Conservation (phyloP, 2,329 filamentous ascomycete genomes). For the Pseudogymnoascus sp. region DNA sequence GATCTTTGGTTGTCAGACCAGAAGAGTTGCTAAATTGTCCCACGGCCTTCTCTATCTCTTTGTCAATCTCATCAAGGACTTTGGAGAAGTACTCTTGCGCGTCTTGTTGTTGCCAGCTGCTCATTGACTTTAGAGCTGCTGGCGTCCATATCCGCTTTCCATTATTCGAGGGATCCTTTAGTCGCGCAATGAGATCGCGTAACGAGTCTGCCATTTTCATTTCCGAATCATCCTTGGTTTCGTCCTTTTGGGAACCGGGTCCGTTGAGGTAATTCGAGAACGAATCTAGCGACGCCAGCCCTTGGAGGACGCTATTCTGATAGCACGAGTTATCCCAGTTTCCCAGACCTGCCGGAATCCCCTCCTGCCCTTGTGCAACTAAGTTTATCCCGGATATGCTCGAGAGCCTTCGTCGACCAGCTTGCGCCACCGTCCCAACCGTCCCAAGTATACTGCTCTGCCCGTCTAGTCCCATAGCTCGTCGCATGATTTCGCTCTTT, state of each 20-base stretch:
- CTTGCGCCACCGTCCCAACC: conserved; percentile 49
- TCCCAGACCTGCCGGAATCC: conserved; percentile 60
- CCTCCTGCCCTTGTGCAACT: conserved; percentile 34
- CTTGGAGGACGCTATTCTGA: conserved; percentile 90
- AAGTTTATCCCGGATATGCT: conserved; percentile 33
- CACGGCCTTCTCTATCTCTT: conserved; percentile 53
- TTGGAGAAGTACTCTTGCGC: conserved; percentile 96
- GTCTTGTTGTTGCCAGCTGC: conserved; percentile 92
- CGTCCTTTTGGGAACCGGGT: conserved; percentile 22
- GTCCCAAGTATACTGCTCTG: conserved; percentile 35
- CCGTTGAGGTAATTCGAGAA: conserved; percentile 57
- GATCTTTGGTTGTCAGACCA: conserved; percentile 3
- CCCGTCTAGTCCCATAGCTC: conserved; percentile 51
- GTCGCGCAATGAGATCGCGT: conserved; percentile 53
- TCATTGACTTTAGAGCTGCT: conserved; percentile 76
- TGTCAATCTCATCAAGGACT: conserved; percentile 75
- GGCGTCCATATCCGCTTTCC: conserved; percentile 77
- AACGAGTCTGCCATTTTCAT: conserved; percentile 29
- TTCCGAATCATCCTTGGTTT: conserved; percentile 14
- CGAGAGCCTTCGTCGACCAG: conserved; percentile 46
- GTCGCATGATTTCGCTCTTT: conserved; percentile 57
- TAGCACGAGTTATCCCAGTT: conserved; percentile 97
- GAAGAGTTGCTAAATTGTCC: conserved; percentile 21
- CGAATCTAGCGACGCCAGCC: conserved; percentile 64
- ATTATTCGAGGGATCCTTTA: conserved; percentile 62